phyloP scores from a whole-genome alignment of 805 yeast genomes.

The Sugiyamaella floridensis region DNA sequence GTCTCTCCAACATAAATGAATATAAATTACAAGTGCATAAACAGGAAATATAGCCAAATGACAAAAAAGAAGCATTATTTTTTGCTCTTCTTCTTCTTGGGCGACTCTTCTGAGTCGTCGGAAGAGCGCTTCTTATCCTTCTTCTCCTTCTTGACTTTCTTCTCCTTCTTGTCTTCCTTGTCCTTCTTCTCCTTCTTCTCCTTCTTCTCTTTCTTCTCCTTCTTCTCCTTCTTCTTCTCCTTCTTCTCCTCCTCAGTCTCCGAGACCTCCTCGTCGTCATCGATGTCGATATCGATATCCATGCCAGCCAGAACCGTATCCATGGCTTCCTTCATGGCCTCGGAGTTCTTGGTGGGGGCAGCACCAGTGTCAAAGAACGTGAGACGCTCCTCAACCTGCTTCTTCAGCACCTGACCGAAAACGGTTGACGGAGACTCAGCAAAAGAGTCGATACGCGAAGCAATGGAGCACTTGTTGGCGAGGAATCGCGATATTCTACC shows the following conservation, averaged over 20 bases:
- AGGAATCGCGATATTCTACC: conserved; percentile 98
- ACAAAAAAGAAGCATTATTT: background rate
- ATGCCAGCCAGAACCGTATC: conserved; percentile 47
- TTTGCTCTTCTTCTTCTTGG: conserved; percentile 17
- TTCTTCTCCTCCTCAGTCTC: conserved; percentile 42
- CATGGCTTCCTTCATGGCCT: conserved; percentile 89
- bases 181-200: conserved; percentile 47
- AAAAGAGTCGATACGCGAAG: conserved; percentile 96
- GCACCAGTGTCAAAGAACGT: conserved; percentile 94
- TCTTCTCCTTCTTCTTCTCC: conserved; percentile 43
- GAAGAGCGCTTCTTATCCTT: conserved; percentile 18
- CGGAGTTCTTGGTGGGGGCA: conserved; percentile 92
- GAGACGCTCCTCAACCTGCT: conserved; percentile 97
- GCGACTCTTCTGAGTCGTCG: conserved; percentile 17
- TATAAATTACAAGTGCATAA: conserved; percentile 5
- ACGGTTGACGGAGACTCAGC: conserved; percentile 88
- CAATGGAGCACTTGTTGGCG: conserved; percentile 98
- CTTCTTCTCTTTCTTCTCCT: conserved; percentile 42
- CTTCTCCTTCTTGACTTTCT: conserved; percentile 19
- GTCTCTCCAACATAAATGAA: background rate
- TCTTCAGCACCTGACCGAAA: conserved; percentile 84
- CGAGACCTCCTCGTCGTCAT: conserved; percentile 30
- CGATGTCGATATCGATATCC: conserved; percentile 40
- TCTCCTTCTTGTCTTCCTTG: conserved; percentile 43
- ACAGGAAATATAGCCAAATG: conserved; percentile 6